Conservation (phyloP, 164 flowering plant genomes). For the Chimonanthus salicifolius region DNA sequence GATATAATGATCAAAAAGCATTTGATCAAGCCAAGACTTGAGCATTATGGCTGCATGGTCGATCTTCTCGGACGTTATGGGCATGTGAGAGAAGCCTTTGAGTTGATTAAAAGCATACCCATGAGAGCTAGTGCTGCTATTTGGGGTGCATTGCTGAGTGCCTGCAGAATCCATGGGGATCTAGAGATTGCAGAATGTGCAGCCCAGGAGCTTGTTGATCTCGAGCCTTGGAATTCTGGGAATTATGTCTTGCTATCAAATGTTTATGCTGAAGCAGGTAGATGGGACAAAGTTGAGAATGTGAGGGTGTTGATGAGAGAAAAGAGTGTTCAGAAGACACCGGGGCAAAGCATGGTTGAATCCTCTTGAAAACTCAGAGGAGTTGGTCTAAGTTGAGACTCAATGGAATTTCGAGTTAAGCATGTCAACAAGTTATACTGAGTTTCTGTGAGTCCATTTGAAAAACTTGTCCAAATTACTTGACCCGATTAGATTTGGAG, state of each 20-base stretch:
- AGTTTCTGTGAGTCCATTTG: no score
- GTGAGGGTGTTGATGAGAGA: slow-evolving; percentile 54
- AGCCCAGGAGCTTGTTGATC: slow-evolving; percentile 49
- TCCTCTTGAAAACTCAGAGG: neutral
- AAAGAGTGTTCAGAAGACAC: slow-evolving; percentile 39
- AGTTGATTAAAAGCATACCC: slow-evolving; percentile 56
- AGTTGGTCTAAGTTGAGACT: no score
- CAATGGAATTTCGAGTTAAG: no score
- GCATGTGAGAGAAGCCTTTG: slow-evolving; percentile 51
- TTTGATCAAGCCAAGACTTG: slow-evolving; percentile 46
- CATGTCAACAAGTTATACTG: no score
- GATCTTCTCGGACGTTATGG: slow-evolving; percentile 80
- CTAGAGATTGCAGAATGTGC: slow-evolving; percentile 58
- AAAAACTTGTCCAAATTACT: no score
- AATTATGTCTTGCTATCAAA: slow-evolving; percentile 75
- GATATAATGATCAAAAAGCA: slow-evolving; percentile 39
- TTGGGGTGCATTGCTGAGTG: slow-evolving; percentile 81
- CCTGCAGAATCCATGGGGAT: slow-evolving; percentile 58
- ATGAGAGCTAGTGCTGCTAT: slow-evolving; percentile 66
- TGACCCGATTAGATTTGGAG: no score
- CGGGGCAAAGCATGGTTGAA: slow-evolving; percentile 50
- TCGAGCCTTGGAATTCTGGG: slow-evolving; percentile 82
- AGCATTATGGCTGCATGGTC: slow-evolving; percentile 86
- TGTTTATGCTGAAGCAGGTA: slow-evolving; percentile 70
- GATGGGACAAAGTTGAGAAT: slow-evolving; percentile 71